Evolutionary conservation across 495 filamentous ascomycete genomes (phyloP), one percentile per base, ranked within the genome.

Genomic region (Xylaria palmicola): DNA sequence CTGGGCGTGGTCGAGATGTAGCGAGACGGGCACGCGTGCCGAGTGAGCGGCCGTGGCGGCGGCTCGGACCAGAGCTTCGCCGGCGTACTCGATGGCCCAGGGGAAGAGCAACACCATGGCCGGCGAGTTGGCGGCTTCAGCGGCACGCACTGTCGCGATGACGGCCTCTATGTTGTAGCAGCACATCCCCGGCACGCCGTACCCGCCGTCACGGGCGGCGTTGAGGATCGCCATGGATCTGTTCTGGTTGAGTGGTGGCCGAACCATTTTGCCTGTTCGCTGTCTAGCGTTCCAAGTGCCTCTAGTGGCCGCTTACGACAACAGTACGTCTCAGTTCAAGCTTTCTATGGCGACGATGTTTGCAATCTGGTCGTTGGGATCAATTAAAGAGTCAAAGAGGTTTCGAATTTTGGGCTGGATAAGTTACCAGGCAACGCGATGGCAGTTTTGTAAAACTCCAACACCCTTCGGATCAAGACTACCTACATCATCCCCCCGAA

Each of bases 141-240:
- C 91, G 4, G 90, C 91, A 65, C 82, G 85, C 56, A 95, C 86
- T 1, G 86, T 86, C 24, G 89, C 91, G 48, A 92, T 83, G 73
- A 93, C 89, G 66, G 86, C 86, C 78, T 93, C 90, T 68, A 91
- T 81, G 79, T 93, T 93, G 84, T 95, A 95, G 80, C 85, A 88
- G 77, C 87, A 91, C 84, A 91, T 89, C 62, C 84, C 88, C 1
- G 88, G 84, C 19, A 92, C 81, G 65, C 82, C 89, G 74, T 91
- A 92, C 24, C 86, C 79, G 66, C 83, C 82, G 15, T 78, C 72
- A 56, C 81, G 79, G 57, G 89, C 89, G 56, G 83, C 82, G 73
- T 87, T 81, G 66, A 92, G 84, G 72, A 92, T 87, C 63, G 76
- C 65, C 70, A 88, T 79, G 57, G 88, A 86, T 67, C 85, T 85